Evolutionary conservation across 106 monocot genomes (phyloP).

Genomic region (Xerophyta viscosa): DNA sequence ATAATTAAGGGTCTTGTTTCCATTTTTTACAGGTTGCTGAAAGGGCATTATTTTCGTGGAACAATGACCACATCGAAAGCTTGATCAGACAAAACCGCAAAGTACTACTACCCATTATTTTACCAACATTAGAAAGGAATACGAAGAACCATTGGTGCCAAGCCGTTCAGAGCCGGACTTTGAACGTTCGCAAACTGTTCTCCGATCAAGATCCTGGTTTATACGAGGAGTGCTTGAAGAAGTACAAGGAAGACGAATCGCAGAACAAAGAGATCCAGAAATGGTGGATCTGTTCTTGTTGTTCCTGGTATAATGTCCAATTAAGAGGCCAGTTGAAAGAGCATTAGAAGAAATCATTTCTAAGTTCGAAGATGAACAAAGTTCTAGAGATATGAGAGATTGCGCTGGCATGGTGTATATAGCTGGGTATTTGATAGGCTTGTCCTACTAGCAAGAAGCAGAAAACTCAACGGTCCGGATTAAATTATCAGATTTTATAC

Average conservation of each 20-base stretch:
- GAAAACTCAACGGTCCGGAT: no score
- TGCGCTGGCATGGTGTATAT: no score
- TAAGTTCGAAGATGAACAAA: no score
- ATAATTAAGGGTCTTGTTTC: no score
- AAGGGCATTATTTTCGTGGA: constrained; percentile 33
- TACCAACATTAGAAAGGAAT: constrained; percentile 27
- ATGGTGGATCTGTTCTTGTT: no score
- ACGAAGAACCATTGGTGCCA: constrained; percentile 32
- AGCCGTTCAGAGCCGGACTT: constrained; percentile 31
- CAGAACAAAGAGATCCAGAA: constrained; percentile 2
- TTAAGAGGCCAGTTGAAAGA: no score
- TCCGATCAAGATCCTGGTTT: constrained; percentile 27
- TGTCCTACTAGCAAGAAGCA: no score
- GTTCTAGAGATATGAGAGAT: no score
- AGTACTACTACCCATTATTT: constrained; percentile 28
- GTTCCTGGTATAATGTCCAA: no score
- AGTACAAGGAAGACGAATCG: constrained; percentile 19
- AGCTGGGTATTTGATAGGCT: no score
- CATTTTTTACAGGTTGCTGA: constrained; percentile 23
- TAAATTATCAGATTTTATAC: no score
- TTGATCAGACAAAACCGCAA: constrained; percentile 30
- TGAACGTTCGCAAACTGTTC: constrained; percentile 30
- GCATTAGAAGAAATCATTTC: no score
- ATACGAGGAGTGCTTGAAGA: constrained; percentile 27
- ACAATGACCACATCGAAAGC: constrained; percentile 33